These are phyloP conservation scores for Candida frijolesensis DNA, from an alignment of 1,139 yeast species.

Conservation along the genomic window DNA sequence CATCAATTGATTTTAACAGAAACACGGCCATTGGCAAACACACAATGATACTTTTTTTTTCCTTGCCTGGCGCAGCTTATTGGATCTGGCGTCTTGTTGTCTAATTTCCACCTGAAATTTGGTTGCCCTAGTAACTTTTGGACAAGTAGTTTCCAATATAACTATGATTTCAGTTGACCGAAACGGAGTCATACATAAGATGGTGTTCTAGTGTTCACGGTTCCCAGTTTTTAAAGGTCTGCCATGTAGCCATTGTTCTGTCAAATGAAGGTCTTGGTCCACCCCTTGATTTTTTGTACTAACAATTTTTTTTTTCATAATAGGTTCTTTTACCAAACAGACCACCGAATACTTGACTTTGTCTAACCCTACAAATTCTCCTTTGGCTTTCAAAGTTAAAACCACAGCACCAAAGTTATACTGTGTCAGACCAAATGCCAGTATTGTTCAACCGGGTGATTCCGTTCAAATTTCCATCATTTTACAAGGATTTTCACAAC, in stretches of 20 bases:
- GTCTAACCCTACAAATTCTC: slow-evolving; percentile 61
- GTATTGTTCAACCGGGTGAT: slow-evolving; percentile 75
- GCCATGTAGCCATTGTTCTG: no score
- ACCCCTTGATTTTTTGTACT: slow-evolving; percentile 2
- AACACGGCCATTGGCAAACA: not conserved
- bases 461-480: slow-evolving; percentile 76
- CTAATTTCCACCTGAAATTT: not conserved
- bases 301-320: slow-evolving; percentile 8
- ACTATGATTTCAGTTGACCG: no score
- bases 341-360: slow-evolving; percentile 71
- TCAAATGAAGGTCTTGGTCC: no score
- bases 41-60: no score
- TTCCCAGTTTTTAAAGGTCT: no score
- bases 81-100: not conserved
- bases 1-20: not conserved
- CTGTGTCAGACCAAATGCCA: slow-evolving; percentile 95
- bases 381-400: slow-evolving; percentile 91
- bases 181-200: no score
- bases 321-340: slow-evolving; percentile 72
- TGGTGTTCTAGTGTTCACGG: no score
- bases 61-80: no score
- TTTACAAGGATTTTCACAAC: slow-evolving; percentile 79
- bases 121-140: no score
- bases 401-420: slow-evolving; percentile 97
- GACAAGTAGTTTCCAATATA: no score